Evolutionary conservation across 148 eudicot species (phyloP), one percentile per base, ranked within the genome.

Genomic region (Heliosperma pusillum): DNA sequence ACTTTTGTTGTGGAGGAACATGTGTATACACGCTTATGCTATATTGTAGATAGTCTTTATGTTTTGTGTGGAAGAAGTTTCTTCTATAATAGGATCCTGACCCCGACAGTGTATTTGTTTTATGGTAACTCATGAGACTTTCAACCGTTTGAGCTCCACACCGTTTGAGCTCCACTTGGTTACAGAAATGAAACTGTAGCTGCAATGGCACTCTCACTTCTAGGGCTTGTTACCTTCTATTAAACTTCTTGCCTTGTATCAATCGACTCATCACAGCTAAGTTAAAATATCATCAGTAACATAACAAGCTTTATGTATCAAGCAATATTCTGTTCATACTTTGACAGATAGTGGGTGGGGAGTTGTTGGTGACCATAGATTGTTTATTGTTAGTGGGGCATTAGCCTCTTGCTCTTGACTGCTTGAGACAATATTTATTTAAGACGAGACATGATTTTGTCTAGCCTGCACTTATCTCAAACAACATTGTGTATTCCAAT

Each of bases 331-430:
- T 33, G 21, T 30, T 33, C 69, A 5, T 65, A 24, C 24, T 33
- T 63, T 17, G 30, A 3, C 65, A 4, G 44, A 16, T 19, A 65
- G 9, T 30, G 10, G 8, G 44, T 19, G 45, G 44, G 22, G 22
- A 13, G 10, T 65, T 65, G 22, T 65, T 22, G 21, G 69, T 65
- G 12, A 65, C 24, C 24, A 16, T 65, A 65, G 22, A 65, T n/a
- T 65, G 69, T 30, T 65, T 30, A 65, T n/a, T 65, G 69, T 19
- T 65, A 30, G 44, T 30, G 22, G 69, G 69, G 69, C 26, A 59
- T 10, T 59, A 25, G 27, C 64, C 13, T 24, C 64, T 59, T 21
- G 25, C 64, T 59, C 64, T 24, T 3, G 13, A 22, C 13, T 65
- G 69, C 17, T 65, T 65, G 69, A 65, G 45, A 65, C n/a, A 5